These are phyloP conservation scores for Diphasiastrum complanatum DNA, from an alignment of 83 land plant genomes.

Conservation along the genomic window DNA sequence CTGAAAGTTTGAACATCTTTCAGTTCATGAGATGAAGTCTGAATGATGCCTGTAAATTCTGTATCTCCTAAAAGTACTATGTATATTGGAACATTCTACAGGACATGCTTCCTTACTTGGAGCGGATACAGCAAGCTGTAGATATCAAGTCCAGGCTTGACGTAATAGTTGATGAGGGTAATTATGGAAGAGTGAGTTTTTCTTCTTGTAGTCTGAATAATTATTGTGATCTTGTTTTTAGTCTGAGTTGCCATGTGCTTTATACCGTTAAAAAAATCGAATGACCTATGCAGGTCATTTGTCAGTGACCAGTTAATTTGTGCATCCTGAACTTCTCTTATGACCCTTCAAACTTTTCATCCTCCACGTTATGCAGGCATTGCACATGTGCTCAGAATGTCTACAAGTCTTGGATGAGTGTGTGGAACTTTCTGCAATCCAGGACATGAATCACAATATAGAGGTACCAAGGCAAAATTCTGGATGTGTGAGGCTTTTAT, in stretches of 20 bases:
- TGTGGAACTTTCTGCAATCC: constrained; percentile 26
- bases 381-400: constrained; percentile 37
- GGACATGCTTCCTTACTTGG: constrained; percentile 35
- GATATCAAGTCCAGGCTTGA: constrained; percentile 35
- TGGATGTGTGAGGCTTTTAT: too few relatives aligned
- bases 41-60: too few relatives aligned
- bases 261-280: too few relatives aligned
- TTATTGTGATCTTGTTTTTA: neutral
- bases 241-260: neutral
- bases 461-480: constrained; percentile 33
- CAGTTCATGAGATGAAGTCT: too few relatives aligned
- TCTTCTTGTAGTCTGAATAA: neutral
- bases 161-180: constrained; percentile 25
- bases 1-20: too few relatives aligned
- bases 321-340: neutral
- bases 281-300: too few relatives aligned
- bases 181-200: constrained; percentile 28
- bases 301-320: neutral
- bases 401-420: constrained; percentile 28
- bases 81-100: neutral
- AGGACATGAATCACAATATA: constrained; percentile 34
- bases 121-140: constrained; percentile 27
- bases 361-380: constrained; percentile 25
- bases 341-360: neutral
- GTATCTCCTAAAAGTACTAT: too few relatives aligned